Base-by-base conservation (phyloP, 495 filamentous ascomycete genomes). In the Penicillium soppii region DNA sequence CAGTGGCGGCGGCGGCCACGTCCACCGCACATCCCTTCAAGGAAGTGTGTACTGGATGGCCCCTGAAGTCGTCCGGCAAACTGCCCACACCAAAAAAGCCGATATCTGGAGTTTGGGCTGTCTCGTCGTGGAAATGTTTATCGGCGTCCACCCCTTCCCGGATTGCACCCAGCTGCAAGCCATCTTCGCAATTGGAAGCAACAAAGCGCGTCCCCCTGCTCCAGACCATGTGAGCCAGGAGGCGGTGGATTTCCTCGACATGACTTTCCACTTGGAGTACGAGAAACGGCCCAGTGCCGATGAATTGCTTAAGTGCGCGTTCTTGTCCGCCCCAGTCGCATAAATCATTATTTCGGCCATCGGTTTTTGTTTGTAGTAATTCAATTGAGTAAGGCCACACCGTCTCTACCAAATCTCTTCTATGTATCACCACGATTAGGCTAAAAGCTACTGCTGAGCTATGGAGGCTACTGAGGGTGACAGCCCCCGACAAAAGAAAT, bases 31-130 rank as follows among this genome's bases (percentile, higher is more conserved):
- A 2, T 97, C 92, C 1, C 77, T 99, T 10, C 94, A 99, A 61
- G 94, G 94, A 23, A 96, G 90, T 47, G 94, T 99, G 38, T 99
- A 97, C 71, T 99, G 94, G 94, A 99, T 99, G 94, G 94, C 94
- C 2, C 94, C 94, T 22, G 94, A 99, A 70, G 94, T 99, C 25
- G 95, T 99, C 44, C 91, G 91, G 53, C 94, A 97, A 70, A 97
- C 92, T 1, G 89, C 90, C 0, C 96, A 99, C 67, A 97, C 94
- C 0, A 91, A 92, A 65, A 99, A 99, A 72, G 94, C 95, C n/a
- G 94, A 99, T 66, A 97, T 99, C 63, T 99, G 94, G 94, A 95
- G 90, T 47, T 78, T 99, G 27, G 94, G 94, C 19, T 99, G 94
- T 68, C 74, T 99, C 16, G 88, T 99, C 38, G 94, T 99, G 22